Conservation (phyloP, 805 yeast genomes). For the Komagataella mondaviorum region DNA sequence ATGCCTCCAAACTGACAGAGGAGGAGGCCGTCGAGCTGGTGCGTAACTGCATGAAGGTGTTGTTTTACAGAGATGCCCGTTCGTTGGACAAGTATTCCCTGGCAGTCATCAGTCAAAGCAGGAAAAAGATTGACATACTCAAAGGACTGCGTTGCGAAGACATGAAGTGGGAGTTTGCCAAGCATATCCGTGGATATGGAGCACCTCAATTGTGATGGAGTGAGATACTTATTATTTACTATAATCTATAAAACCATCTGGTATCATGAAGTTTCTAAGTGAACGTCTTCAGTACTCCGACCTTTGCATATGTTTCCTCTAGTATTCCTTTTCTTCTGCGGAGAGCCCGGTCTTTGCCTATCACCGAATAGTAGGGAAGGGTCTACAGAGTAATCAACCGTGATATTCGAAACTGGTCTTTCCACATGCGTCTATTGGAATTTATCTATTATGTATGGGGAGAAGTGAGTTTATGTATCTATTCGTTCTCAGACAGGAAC, state of each 20-base stretch:
- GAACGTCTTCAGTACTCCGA: background rate
- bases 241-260: background rate
- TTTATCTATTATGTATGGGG: background rate
- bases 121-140: slow-evolving; percentile 39
- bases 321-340: too few relatives aligned
- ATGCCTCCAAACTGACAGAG: slow-evolving; percentile 53
- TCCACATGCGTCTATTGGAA: background rate
- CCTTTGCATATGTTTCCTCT: too few relatives aligned
- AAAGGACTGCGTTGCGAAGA: slow-evolving; percentile 54
- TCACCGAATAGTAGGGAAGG: too few relatives aligned
- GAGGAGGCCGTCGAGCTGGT: slow-evolving; percentile 69
- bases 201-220: slow-evolving; percentile 32
- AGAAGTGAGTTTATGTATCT: background rate
- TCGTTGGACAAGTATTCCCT: slow-evolving; percentile 76
- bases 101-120: slow-evolving; percentile 57
- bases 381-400: too few relatives aligned
- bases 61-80: slow-evolving; percentile 93
- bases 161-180: slow-evolving; percentile 87
- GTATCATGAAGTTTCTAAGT: background rate
- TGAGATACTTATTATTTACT: background rate
- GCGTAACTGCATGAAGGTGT: slow-evolving; percentile 81
- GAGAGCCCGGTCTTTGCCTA: too few relatives aligned
- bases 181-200: slow-evolving; percentile 83
- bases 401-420: background rate
- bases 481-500: slow-evolving; percentile 32